phyloP scores from a whole-genome alignment of 768 basidiomycete genomes.

The Tulasnella sp. region DNA sequence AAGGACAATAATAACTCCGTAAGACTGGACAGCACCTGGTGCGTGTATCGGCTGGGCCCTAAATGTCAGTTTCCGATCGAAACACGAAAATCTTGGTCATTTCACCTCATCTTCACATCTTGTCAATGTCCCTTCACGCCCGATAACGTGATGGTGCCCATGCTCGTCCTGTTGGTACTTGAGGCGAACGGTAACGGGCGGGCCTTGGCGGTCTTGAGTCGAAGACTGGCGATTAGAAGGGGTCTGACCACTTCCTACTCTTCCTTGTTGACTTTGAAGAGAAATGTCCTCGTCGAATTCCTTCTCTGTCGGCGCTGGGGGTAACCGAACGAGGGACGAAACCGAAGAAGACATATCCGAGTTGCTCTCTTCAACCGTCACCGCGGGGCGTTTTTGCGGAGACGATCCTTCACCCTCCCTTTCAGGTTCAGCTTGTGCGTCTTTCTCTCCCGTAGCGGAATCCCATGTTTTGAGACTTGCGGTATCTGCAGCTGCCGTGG shows the following conservation, averaged over 20 bases:
- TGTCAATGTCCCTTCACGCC: constrained; percentile 60
- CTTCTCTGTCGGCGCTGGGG: constrained; percentile 3
- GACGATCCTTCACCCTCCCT: neutral
- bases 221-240: neutral
- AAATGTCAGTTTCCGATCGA: neutral
- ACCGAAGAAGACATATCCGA: neutral
- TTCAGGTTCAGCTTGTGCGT: neutral
- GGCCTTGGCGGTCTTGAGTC: neutral
- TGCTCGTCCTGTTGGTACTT: constrained; percentile 58
- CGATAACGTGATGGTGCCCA: constrained; percentile 66
- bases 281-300: neutral
- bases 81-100: constrained; percentile 12
- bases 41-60: constrained; percentile 69
- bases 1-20: constrained; percentile 72
- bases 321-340: constrained; percentile 19
- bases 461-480: neutral
- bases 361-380: neutral
- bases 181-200: constrained; percentile 54
- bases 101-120: constrained; percentile 75
- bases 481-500: neutral
- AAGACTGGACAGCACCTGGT: constrained; percentile 77
- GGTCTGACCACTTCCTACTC: neutral
- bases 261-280: neutral
- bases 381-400: neutral
- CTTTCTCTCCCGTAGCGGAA: neutral